Evolutionary conservation across 1,284 basidiomycete genomes (phyloP), one percentile per base, ranked within the genome.

Genomic region (Ganoderma sinense): DNA sequence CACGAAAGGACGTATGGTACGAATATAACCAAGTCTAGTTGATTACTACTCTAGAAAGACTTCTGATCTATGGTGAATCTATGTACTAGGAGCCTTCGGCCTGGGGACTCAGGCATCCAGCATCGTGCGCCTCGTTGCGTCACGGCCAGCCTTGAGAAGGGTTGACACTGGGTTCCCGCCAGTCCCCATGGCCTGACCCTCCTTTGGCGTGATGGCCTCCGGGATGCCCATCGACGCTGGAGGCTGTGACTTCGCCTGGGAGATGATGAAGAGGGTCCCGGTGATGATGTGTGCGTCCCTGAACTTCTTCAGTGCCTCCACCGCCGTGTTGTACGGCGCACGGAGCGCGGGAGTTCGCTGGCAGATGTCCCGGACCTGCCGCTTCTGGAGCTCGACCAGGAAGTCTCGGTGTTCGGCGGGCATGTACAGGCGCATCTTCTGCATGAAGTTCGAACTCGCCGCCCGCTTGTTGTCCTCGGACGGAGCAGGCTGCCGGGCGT

Each of bases 241-340:
- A 78, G 91, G 84, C 71, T 80, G 82, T 4, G 89, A 85, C 71
- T 86, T 86, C 20, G 91, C 87, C 90, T 91, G 91, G 3, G 87
- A 90, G 45, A 97, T 90, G 74, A 97, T 86, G 81, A 97, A 98
- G 64, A 96, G 84, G 75, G 91, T 93, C 31, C 94, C 97, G 60
- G 98, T 88, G 68, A 92, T 90, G 86, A 98, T 95, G 80, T 98
- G 97, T 70, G 88, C 86, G 78, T 97, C 94, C 66, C 97, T 86
- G 77, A 98, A 87, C 66, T 85, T 85, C 81, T 95, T 96, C 78
- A 98, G 82, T 4, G 95, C 89, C 66, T 85, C 83, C 39, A 98
- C 89, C 2, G 92, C 93, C 31, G 83, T 82, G 79, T 98, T 94
- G 81, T 97, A 98, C 33, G 93, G 88, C 56, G 90, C 89, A 40